Conservation (phyloP, 495 filamentous ascomycete species). For the Neurospora sp. region DNA sequence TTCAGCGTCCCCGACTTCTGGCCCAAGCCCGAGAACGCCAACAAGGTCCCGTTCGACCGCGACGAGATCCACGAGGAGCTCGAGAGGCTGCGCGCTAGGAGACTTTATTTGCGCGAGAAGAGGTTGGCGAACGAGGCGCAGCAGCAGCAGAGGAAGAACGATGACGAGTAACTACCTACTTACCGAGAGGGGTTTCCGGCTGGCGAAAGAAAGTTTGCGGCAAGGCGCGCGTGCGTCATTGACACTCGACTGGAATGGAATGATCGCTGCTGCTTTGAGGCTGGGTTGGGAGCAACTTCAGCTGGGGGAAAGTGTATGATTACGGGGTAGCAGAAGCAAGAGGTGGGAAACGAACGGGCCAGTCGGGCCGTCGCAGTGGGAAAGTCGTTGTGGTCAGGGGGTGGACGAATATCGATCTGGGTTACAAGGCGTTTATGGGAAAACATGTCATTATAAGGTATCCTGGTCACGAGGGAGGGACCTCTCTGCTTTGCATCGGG, state of each 20-base stretch:
- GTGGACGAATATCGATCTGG: not conserved
- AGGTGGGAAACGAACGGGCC: not conserved
- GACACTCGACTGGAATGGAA: not conserved
- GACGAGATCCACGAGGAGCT: slow-evolving; percentile 80
- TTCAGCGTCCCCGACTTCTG: slow-evolving; percentile 89
- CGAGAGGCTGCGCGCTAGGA: slow-evolving; percentile 53
- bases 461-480: not conserved
- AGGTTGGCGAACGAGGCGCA: slow-evolving; percentile 46
- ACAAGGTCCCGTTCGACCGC: slow-evolving; percentile 78
- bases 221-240: not conserved
- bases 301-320: not conserved
- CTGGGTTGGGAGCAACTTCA: not conserved
- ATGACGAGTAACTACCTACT: slow-evolving; percentile 11
- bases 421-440: not conserved
- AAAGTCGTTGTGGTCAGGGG: not conserved
- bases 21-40: slow-evolving; percentile 75
- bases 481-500: not conserved
- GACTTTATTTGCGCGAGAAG: slow-evolving; percentile 50
- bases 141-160: slow-evolving; percentile 28
- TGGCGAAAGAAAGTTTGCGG: not conserved
- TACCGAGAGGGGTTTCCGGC: not conserved
- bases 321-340: not conserved
- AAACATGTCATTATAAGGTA: not conserved
- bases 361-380: not conserved
- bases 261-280: not conserved